Percentiles rank a stretch among this genome's conserved stretches.
phyloP scores from a whole-genome alignment of 2,329 filamentous ascomycete species.

The Xylariaceae sp. region DNA sequence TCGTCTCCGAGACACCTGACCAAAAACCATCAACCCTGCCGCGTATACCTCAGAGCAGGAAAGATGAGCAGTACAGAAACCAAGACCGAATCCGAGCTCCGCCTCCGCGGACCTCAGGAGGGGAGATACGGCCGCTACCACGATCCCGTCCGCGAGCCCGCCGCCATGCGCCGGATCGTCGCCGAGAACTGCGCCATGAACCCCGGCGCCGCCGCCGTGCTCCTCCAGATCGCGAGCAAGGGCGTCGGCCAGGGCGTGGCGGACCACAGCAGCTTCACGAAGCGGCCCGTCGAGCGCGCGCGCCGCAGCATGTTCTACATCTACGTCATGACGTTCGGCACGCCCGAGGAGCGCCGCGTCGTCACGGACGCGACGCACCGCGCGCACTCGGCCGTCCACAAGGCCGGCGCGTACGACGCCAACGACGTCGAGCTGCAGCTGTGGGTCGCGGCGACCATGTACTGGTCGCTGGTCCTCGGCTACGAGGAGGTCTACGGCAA shows the following conservation, averaged over 20 bases:
- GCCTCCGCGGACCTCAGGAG: neutral
- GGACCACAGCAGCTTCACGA: neutral
- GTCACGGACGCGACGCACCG: neutral
- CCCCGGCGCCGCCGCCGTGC: neutral
- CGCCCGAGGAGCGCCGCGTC: neutral
- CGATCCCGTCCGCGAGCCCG: neutral
- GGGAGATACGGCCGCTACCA: neutral
- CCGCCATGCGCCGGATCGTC: neutral
- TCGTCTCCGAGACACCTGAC: no score
- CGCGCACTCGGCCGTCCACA: neutral
- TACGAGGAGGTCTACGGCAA: conserved; percentile 1
- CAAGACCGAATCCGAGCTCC: neutral
- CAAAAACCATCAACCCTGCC: no score
- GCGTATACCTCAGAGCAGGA: no score
- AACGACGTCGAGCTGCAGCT: neutral
- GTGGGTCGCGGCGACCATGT: neutral
- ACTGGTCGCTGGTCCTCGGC: neutral
- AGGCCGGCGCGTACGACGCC: neutral
- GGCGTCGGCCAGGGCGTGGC: neutral
- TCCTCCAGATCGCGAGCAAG: neutral
- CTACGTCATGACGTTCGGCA: neutral
- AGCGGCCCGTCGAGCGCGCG: neutral
- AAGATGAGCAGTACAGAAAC: neutral
- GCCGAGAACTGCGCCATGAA: conserved; percentile 1
- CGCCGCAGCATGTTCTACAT: conserved; percentile 1